phyloP scores from a whole-genome alignment of 495 filamentous ascomycete genomes.

The Podospora comata region DNA sequence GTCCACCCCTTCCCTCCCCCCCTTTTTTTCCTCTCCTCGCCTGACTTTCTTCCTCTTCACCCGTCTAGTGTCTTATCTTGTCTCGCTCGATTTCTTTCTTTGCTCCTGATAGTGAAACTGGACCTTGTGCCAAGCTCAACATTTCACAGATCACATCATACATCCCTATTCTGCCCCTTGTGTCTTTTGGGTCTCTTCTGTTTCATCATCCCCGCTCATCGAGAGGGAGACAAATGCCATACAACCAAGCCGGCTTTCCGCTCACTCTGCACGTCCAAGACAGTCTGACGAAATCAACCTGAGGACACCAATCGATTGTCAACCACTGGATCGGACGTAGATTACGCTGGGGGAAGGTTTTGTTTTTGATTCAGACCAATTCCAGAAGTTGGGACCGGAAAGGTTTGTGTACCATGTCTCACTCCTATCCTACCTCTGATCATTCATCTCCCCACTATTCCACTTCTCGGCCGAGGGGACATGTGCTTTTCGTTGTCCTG shows the following conservation, averaged over 20 bases:
- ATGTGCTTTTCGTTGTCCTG: background rate
- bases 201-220: background rate
- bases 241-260: background rate
- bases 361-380: background rate
- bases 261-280: background rate
- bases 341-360: background rate
- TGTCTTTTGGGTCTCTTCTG: constrained; percentile 8
- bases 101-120: background rate
- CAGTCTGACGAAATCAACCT: background rate
- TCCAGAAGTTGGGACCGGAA: background rate
- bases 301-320: background rate
- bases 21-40: background rate
- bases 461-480: background rate
- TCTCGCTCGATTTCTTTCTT: background rate
- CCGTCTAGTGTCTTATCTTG: background rate
- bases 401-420: background rate
- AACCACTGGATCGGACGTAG: background rate
- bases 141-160: background rate
- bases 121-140: background rate
- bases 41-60: background rate
- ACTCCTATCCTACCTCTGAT: background rate
- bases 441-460: background rate
- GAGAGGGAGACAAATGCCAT: background rate
- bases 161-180: background rate
- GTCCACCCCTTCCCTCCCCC: background rate